Base-by-base conservation (phyloP, 352 stramenopile species). In the Pythium folliculosum region DNA sequence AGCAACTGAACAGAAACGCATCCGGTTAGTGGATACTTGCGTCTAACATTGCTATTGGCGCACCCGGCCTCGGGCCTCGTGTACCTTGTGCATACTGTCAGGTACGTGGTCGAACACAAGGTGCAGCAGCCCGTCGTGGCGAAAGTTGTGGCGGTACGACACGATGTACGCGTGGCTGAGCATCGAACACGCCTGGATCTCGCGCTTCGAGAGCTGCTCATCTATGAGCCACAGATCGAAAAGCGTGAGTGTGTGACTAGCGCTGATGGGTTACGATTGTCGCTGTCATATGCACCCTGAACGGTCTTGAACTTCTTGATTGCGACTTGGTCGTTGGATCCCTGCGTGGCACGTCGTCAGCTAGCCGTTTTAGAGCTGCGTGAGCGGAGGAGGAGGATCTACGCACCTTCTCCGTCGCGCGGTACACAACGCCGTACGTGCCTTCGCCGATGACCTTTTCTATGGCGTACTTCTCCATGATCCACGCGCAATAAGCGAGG, bases 281-380 rank as follows among this genome's bases (percentile, higher is more conserved):
- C 10, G 37, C 14, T 43, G 10, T 43, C 27, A 6, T 32, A 32
- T 32, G 27, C 5, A 88, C 83, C 85, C 52, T 70, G 69, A 21
- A 78, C 69, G 16, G 71, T 88, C 73, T 91, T 91, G 77, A 94
- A 94, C 45, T 92, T 92, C 65, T 94, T 94, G 62, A 94, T 93
- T 25, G 84, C 86, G 22, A 94, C 84, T 12, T 71, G 66, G 44
- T 93, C 82, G n/a, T 80, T 77, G 16, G 71, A 86, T 30, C 73
- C 78, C 84, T 62, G 38, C 27, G 3, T 6, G 3, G 27, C 27
- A 32, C 27, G 27, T 32, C 27, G 27, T n/a, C n/a, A n/a, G n/a
- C n/a, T n/a, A n/a, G n/a, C n/a, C n/a, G n/a, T n/a, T n/a, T n/a
- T n/a, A n/a, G n/a, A n/a, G n/a, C n/a, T n/a, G n/a, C n/a, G n/a